Evolutionary conservation across 2,329 filamentous ascomycete species (phyloP).

Genomic region (Chaetomium strumarium): DNA sequence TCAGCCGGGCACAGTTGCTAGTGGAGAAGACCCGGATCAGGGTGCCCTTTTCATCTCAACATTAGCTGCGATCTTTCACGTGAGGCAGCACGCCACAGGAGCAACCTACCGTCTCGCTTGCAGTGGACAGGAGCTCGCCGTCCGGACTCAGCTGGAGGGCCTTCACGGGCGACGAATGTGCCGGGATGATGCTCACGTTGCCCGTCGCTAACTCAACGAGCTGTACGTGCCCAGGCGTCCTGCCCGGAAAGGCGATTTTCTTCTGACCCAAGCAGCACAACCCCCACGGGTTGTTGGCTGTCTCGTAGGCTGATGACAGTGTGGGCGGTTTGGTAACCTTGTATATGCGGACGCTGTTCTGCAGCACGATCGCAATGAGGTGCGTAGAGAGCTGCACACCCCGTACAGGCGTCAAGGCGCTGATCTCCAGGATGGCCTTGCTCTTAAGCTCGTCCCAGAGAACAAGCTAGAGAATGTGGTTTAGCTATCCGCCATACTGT

Average conservation of each 20-base stretch:
- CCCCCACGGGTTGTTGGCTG: slow-evolving; percentile 75
- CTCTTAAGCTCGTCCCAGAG: slow-evolving; percentile 88
- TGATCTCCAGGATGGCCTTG: slow-evolving; percentile 67
- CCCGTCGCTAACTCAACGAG: slow-evolving; percentile 71
- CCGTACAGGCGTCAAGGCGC: slow-evolving; percentile 73
- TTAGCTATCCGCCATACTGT: neutral
- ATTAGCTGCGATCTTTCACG: neutral
- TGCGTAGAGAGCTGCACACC: slow-evolving; percentile 71
- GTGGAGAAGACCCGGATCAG: slow-evolving; percentile 82
- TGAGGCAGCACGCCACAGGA: neutral
- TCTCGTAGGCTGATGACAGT: slow-evolving; percentile 72
- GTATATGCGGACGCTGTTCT: slow-evolving; percentile 78
- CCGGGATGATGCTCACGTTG: slow-evolving; percentile 89
- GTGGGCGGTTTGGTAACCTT: slow-evolving; percentile 67
- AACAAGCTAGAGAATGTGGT: slow-evolving; percentile 49
- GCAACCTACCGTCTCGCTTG: slow-evolving; percentile 64
- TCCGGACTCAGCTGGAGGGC: slow-evolving; percentile 76
- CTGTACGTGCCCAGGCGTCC: slow-evolving; percentile 82
- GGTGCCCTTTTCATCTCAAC: slow-evolving; percentile 56
- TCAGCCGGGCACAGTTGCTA: slow-evolving; percentile 69
- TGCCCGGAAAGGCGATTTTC: slow-evolving; percentile 78
- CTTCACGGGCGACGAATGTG: slow-evolving; percentile 72
- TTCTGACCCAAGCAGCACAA: slow-evolving; percentile 71
- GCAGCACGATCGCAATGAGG: slow-evolving; percentile 72
- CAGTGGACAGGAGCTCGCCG: slow-evolving; percentile 77